These are phyloP conservation scores for Bruguiera sexangula DNA, from an alignment of 345 rosid species.

Conservation along the genomic window DNA sequence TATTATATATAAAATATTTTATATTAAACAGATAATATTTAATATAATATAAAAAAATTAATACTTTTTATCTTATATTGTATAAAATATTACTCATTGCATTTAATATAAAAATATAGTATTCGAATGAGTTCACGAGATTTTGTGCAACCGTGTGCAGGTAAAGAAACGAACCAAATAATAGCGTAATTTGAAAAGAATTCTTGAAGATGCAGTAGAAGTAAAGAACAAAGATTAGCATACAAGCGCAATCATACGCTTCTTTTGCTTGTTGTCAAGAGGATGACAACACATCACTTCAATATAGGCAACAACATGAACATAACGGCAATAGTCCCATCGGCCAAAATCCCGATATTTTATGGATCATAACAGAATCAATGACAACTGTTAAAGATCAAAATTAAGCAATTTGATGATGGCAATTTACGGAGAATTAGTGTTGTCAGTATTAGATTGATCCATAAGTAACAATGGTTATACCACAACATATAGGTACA, in stretches of 20 bases:
- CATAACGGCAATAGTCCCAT: too few relatives aligned
- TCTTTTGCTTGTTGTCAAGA: conserved; percentile 1
- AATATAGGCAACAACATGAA: not conserved
- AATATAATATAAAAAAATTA: too few relatives aligned
- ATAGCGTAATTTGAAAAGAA: not conserved
- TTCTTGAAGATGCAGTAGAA: not conserved
- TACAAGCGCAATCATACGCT: not conserved
- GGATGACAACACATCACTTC: not conserved
- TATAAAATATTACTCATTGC: too few relatives aligned
- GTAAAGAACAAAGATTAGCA: not conserved
- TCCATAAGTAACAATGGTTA: conserved; percentile 3
- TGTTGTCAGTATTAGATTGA: conserved; percentile 7
- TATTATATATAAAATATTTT: too few relatives aligned
- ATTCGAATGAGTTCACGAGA: too few relatives aligned
- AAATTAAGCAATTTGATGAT: not conserved
- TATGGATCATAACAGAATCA: not conserved
- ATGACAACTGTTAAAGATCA: not conserved
- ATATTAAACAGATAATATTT: too few relatives aligned
- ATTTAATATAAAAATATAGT: too few relatives aligned
- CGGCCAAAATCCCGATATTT: too few relatives aligned
- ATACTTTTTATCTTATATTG: too few relatives aligned
- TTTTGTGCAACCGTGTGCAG: too few relatives aligned
- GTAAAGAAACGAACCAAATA: too few relatives aligned
- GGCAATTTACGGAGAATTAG: not conserved
- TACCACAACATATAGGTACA: not conserved